Percentiles rank a stretch among this genome's conserved stretches.
Evolutionary conservation across 2,329 filamentous ascomycete genomes (phyloP).

Genomic region (Trichoderma polysporum): DNA sequence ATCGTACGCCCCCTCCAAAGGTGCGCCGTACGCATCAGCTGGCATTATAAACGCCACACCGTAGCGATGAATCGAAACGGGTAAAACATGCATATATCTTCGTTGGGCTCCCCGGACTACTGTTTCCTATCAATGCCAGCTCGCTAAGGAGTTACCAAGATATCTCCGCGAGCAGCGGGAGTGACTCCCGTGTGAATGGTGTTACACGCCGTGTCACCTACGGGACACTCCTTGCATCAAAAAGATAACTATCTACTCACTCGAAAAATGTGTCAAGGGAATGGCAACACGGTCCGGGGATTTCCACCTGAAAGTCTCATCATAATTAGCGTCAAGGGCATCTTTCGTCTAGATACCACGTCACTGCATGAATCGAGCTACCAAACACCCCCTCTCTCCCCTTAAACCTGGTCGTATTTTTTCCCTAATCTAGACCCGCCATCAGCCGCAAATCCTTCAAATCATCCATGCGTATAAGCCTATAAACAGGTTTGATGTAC

Average conservation of each 20-base stretch:
- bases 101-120: neutral
- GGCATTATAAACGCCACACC: neutral
- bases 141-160: neutral
- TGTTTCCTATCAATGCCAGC: neutral
- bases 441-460: constrained; percentile 10
- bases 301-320: neutral
- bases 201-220: neutral
- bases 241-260: neutral
- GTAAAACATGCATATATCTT: neutral
- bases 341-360: neutral
- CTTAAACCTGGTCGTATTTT: neutral
- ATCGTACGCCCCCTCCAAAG: neutral
- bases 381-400: neutral
- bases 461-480: neutral
- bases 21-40: neutral
- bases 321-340: neutral
- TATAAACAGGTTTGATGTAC: neutral
- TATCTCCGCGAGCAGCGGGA: neutral
- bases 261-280: neutral
- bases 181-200: neutral
- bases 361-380: neutral
- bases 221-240: neutral
- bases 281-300: neutral
- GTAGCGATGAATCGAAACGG: neutral
- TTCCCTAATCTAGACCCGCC: neutral